phyloP scores from a whole-genome alignment of 2,329 filamentous ascomycete genomes.

The Aspergillus arachidicola region DNA sequence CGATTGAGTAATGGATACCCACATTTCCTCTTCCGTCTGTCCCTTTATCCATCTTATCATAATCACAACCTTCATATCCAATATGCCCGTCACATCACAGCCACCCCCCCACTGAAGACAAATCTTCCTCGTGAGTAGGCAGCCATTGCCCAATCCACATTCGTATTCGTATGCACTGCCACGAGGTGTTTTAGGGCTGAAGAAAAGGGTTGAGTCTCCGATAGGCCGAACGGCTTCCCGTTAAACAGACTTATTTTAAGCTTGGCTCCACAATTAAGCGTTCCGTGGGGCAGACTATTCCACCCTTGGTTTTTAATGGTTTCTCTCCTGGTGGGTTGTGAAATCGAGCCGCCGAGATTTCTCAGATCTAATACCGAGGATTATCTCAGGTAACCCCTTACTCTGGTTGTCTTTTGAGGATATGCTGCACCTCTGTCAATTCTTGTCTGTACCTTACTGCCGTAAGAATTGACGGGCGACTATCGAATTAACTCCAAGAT shows the following conservation, averaged over 20 bases:
- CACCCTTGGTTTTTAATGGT: background rate
- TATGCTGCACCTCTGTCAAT: background rate
- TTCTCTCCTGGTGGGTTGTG: background rate
- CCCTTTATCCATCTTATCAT: background rate
- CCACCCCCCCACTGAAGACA: background rate
- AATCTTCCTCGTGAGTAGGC: background rate
- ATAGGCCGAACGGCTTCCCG: background rate
- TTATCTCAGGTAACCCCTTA: background rate
- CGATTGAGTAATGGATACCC: background rate
- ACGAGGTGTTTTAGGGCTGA: background rate
- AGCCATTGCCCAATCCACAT: background rate
- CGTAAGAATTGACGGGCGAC: background rate
- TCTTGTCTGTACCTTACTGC: background rate
- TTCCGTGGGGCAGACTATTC: background rate
- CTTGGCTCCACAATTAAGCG: background rate
- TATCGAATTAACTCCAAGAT: background rate
- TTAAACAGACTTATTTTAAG: background rate
- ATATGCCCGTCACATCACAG: background rate
- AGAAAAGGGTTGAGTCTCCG: background rate
- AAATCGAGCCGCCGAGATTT: background rate
- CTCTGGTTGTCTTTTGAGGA: background rate
- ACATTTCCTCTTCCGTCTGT: background rate
- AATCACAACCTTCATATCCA: background rate
- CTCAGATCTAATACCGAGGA: background rate
- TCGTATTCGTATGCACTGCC: conserved; percentile 4